Evolutionary conservation across 352 stramenopile species (phyloP).

Genomic region (Phytopythium mirpurense): DNA sequence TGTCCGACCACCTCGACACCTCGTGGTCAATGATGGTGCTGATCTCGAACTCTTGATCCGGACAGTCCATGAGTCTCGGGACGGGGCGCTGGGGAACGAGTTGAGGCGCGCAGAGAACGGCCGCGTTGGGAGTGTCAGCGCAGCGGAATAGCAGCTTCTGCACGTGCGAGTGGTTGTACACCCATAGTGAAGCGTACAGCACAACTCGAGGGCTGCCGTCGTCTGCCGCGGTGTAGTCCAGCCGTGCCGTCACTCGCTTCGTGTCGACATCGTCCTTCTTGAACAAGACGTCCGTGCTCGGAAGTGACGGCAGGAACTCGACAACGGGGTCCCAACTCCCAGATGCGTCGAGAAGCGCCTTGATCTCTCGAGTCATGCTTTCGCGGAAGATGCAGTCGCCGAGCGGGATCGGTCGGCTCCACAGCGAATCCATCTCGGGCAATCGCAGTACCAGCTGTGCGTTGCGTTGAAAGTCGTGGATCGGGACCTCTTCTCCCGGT

Average conservation of each 20-base stretch:
- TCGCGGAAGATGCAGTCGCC: constrained; percentile 83
- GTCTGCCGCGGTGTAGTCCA: constrained; percentile 81
- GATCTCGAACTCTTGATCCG: constrained; percentile 80
- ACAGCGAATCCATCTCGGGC: constrained; percentile 85
- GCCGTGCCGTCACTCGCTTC: constrained; percentile 60
- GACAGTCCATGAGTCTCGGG: constrained; percentile 83
- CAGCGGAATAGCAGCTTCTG: constrained; percentile 72
- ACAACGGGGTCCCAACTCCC: constrained; percentile 57
- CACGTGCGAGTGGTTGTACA: constrained; percentile 89
- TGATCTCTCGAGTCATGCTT: constrained; percentile 59
- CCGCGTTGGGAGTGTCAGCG: constrained; percentile 41
- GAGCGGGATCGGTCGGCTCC: constrained; percentile 61
- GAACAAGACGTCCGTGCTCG: constrained; percentile 46
- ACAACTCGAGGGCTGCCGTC: constrained; percentile 81
- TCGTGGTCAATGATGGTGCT: constrained; percentile 83
- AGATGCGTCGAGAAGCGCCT: constrained; percentile 50
- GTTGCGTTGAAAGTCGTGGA: constrained; percentile 81
- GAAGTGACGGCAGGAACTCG: constrained; percentile 62
- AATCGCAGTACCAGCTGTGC: constrained; percentile 65
- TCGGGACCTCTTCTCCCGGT: constrained; percentile 75
- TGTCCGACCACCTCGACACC: constrained; percentile 80
- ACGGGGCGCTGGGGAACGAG: constrained; percentile 59
- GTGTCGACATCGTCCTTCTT: constrained; percentile 62
- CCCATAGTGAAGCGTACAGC: constrained; percentile 79
- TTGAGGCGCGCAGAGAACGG: constrained; percentile 50